Evolutionary conservation across 305 asterid species (phyloP).

Genomic region (Plantago coronopus): DNA sequence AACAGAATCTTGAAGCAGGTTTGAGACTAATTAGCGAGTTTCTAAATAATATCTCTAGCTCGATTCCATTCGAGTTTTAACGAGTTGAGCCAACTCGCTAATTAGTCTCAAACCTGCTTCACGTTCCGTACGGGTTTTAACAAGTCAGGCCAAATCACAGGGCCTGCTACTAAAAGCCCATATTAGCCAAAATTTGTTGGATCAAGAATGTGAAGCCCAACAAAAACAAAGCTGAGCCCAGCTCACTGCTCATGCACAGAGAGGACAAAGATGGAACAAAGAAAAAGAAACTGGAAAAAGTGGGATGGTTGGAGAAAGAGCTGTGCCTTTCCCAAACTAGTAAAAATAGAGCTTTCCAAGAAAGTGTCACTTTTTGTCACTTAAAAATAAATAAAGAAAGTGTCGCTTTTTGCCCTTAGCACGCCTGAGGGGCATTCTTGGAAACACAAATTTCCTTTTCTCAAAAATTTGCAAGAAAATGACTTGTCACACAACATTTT

Average conservation of each 20-base stretch:
- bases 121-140: no score
- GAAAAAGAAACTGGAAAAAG: constrained; percentile 24
- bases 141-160: no score
- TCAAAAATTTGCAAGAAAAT: constrained; percentile 22
- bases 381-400: no score
- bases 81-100: no score
- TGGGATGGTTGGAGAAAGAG: constrained; percentile 33
- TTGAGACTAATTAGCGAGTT: no score
- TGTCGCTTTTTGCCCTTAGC: constrained; percentile 28
- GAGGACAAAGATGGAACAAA: constrained; percentile 17
- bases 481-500: constrained; percentile 36
- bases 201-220: constrained; percentile 3
- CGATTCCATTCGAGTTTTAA: no score
- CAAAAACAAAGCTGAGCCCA: constrained; percentile 1
- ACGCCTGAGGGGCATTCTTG: constrained; percentile 40
- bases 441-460: constrained; percentile 12
- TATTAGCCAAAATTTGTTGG: constrained; percentile 3
- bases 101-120: no score
- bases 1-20: no score
- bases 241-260: not conserved
- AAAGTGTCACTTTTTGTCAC: constrained; percentile 28
- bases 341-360: constrained; percentile 23
- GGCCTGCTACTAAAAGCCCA: not conserved
- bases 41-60: no score
- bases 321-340: constrained; percentile 26